Base-by-base conservation (phyloP, 345 rosid genomes). In the Arabis alpina region DNA sequence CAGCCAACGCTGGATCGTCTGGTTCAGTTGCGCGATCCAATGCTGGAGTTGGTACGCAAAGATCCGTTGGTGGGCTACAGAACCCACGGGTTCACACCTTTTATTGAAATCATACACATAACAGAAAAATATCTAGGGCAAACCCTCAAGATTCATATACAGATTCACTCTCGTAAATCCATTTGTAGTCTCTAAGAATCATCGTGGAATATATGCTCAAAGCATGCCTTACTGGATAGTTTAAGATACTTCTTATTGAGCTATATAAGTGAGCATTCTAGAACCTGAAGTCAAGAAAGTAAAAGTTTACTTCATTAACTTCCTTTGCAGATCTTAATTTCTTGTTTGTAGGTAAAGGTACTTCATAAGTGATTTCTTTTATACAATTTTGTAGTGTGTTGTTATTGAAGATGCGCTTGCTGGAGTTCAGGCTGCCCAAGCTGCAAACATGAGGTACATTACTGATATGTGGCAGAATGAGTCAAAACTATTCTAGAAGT, bases 391-490 rank as follows among this genome's bases (percentile, higher is more conserved):
- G 55, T 75, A 93, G 98, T 91, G 98, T 62, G 54, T 93, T 78
- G 96, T 91, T 62, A 86, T 91, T 79, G 97, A 93, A 82, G 98
- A 93, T 76, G 98, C 98, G 41, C 79, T 89, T 68, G 97, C 97
- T 59, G 98, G 98, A 76, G 88, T 93, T 65, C 96, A 86, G 79
- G 97, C 98, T 66, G 98, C 98, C 32, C 80, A 85, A 77, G 96
- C 97, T 74, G 98, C 98, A 66, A 68, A 81, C 61, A 93, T 93
- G 97, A 89, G 97, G 97, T 93, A 79, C 67, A 54, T 59, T 27
- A 51, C 37, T 34, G 6, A 6, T 6, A 8, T 41, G 30, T 61
- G n/a, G 24, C 42, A 62, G 41, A 62, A 28, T 42, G 60, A 6
- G 32, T 64, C 12, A 47, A 10, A 48, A 63, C 3, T 0, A 5